Evolutionary conservation across 371 early-diverging fungal species (phyloP).

Genomic region (Rhizomucor miehei): DNA sequence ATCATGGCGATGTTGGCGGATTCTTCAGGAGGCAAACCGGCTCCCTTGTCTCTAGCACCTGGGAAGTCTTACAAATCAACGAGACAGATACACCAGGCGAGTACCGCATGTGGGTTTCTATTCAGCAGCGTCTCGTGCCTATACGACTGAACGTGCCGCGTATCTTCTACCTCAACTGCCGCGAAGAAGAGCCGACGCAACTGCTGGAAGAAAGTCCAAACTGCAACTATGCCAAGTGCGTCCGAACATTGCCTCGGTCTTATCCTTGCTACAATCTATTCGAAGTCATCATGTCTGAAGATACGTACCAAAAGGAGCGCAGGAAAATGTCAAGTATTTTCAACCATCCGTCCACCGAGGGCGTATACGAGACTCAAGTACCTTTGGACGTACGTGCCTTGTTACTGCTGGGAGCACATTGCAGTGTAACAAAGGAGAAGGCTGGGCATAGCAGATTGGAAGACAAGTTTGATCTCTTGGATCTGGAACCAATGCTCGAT

Average conservation of each 20-base stretch:
- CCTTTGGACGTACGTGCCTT: conserved; percentile 79
- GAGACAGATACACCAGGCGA: conserved; percentile 84
- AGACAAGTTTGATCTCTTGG: conserved; percentile 50
- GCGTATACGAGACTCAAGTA: conserved; percentile 90
- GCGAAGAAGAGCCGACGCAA: conserved; percentile 47
- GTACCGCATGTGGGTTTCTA: conserved; percentile 79
- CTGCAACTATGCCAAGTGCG: conserved; percentile 29
- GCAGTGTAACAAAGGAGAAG: conserved; percentile 38
- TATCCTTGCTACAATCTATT: conserved; percentile 68
- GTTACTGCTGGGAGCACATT: conserved; percentile 64
- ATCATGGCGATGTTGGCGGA: conserved; percentile 19
- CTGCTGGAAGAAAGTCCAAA: conserved; percentile 20
- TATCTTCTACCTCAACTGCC: conserved; percentile 81
- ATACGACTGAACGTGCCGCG: conserved; percentile 81
- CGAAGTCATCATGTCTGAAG: conserved; percentile 79
- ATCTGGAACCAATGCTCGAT: conserved; percentile 43
- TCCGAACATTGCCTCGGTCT: conserved; percentile 66
- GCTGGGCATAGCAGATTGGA: conserved; percentile 32
- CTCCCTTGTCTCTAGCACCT: conserved; percentile 52
- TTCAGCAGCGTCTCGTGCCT: conserved; percentile 65
- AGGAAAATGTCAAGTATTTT: conserved; percentile 75
- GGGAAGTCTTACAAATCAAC: conserved; percentile 86
- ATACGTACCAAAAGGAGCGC: conserved; percentile 65
- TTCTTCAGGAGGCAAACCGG: conserved; percentile 60
- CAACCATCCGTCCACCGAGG: conserved; percentile 85